Evolutionary conservation across 176 grass and related monocot species (phyloP).

Genomic region (Puccinellia tenuiflora): DNA sequence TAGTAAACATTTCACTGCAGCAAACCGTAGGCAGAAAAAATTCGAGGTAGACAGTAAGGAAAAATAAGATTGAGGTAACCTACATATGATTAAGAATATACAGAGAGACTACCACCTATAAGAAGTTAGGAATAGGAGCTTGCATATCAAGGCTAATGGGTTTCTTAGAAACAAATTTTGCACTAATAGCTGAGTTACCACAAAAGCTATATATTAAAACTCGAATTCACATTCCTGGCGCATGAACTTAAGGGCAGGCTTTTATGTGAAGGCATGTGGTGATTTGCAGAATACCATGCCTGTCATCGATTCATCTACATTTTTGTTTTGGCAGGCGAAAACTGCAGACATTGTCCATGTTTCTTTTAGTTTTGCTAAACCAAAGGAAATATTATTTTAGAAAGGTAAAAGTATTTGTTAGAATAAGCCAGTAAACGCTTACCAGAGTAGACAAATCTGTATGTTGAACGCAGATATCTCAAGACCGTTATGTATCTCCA

Average conservation of each 20-base stretch:
- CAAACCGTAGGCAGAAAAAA: neutral
- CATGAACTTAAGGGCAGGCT: neutral
- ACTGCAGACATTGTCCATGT: too few relatives aligned
- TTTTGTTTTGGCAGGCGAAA: neutral
- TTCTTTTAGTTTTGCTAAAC: neutral
- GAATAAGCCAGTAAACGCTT: neutral
- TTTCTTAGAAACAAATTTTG: neutral
- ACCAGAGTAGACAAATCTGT: neutral
- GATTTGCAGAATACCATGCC: neutral
- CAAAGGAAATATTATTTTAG: neutral
- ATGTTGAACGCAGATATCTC: neutral
- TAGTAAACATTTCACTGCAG: neutral
- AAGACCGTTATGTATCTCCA: neutral
- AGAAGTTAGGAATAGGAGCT: neutral
- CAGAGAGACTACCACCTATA: neutral
- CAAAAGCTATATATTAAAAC: neutral
- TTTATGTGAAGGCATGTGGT: neutral
- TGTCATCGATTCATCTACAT: neutral
- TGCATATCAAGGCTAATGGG: neutral
- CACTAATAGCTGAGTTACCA: neutral
- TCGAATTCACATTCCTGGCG: neutral
- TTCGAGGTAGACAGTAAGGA: neutral
- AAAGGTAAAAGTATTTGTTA: neutral
- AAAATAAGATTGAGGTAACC: neutral
- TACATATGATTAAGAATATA: too few relatives aligned